phyloP scores from a whole-genome alignment of 2,329 filamentous ascomycete species.

The Leptodontidium sp. region DNA sequence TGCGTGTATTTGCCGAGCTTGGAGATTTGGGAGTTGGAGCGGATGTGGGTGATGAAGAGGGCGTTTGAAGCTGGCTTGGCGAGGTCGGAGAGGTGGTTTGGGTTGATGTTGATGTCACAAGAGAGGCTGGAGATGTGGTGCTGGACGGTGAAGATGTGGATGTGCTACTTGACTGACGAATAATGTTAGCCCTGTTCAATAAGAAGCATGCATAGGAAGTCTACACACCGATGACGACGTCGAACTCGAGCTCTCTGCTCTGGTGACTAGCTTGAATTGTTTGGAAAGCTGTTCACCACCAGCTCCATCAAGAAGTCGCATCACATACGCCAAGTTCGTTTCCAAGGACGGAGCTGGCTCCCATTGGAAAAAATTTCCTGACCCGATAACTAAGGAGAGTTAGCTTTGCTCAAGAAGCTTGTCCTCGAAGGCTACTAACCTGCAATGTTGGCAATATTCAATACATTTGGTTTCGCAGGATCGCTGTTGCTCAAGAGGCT shows the following conservation, averaged over 20 bases:
- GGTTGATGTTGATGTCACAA: neutral
- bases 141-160: neutral
- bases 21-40: neutral
- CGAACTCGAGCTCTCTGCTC: neutral
- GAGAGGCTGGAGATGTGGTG: neutral
- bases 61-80: neutral
- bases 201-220: neutral
- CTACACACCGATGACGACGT: neutral
- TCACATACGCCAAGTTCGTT: neutral
- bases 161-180: neutral
- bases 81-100: neutral
- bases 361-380: neutral
- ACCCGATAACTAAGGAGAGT: neutral
- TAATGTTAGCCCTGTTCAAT: neutral
- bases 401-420: neutral
- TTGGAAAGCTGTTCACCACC: neutral
- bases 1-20: neutral
- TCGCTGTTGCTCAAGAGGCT: neutral
- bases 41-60: neutral
- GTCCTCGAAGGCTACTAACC: neutral
- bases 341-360: neutral
- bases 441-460: neutral
- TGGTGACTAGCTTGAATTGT: neutral
- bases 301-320: neutral
- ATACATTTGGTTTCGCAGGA: neutral